Percentiles rank a stretch among this genome's conserved stretches.
Conservation (phyloP, 257 asterid genomes). For the Solanum paucissectum region DNA sequence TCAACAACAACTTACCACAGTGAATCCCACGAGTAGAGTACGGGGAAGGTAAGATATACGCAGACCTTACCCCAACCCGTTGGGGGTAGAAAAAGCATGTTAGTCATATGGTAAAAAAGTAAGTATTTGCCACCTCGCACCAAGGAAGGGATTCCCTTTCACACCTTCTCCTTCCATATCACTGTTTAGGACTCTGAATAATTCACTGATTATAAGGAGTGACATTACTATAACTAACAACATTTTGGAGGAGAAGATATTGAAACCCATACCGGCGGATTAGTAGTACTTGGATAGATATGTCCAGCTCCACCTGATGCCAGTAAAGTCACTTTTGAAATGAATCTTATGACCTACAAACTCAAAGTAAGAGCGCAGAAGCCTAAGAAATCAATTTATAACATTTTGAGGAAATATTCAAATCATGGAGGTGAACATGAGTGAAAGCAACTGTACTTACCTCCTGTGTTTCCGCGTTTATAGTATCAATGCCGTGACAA, state of each 20-base stretch:
- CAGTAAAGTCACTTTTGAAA: conserved; percentile 82
- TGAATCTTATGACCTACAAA: conserved; percentile 78
- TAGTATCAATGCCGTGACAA: conserved; percentile 85
- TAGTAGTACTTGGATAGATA: conserved; percentile 91
- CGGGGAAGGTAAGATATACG: not conserved
- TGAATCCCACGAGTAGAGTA: not conserved
- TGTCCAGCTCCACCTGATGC: conserved; percentile 99
- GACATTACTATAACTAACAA: not conserved
- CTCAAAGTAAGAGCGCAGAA: not conserved
- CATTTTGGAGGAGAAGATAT: not conserved
- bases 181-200: not conserved
- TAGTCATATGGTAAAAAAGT: not conserved
- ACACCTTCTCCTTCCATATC: not conserved
- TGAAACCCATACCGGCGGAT: conserved; percentile 59
- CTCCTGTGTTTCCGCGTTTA: conserved; percentile 74
- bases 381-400: not conserved
- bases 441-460: conserved; percentile 18
- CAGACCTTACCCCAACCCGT: not conserved
- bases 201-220: not conserved
- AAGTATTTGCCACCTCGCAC: not conserved
- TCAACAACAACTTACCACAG: not conserved
- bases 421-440: not conserved
- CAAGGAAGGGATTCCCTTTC: not conserved
- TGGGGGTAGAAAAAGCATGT: not conserved
- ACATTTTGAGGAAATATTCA: not conserved